phyloP scores from a whole-genome alignment of 2,329 filamentous ascomycete species.

The Cytospora piceicola region DNA sequence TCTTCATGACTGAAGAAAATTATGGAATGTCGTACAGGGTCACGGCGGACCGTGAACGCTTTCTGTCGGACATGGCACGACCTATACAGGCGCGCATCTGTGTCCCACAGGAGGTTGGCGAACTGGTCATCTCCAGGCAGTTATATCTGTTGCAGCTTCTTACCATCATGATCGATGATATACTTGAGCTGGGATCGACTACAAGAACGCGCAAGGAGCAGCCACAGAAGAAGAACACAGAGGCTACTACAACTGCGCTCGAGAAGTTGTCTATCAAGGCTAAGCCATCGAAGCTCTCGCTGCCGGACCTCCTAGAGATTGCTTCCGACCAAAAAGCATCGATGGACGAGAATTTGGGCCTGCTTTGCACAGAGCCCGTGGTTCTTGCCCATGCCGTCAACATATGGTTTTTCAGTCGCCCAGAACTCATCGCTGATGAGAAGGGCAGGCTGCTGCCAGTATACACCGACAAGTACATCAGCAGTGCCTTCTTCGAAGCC shows the following conservation, averaged over 20 bases:
- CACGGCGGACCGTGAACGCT: conserved; percentile 32
- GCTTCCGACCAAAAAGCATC: conserved; percentile 41
- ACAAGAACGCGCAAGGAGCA: conserved; percentile 34
- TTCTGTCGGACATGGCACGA: conserved; percentile 33
- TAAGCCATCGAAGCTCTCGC: conserved; percentile 36
- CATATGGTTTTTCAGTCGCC: conserved; percentile 44
- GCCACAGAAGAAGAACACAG: conserved; percentile 40
- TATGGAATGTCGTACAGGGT: conserved; percentile 46
- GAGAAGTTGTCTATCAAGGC: conserved; percentile 40
- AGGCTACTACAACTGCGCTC: conserved; percentile 38
- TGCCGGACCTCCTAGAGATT: conserved; percentile 39
- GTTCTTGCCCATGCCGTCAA: conserved; percentile 43
- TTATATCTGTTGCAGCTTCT: conserved; percentile 42
- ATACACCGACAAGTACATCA: conserved; percentile 48
- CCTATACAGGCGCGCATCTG: conserved; percentile 35
- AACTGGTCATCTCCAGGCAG: conserved; percentile 48
- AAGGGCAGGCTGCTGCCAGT: conserved; percentile 45
- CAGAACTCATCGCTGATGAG: conserved; percentile 50
- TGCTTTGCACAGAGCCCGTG: conserved; percentile 41
- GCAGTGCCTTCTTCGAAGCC: conserved; percentile 46
- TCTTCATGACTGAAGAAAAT: conserved; percentile 45
- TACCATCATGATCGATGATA: conserved; percentile 47
- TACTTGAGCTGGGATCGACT: conserved; percentile 45
- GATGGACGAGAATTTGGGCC: conserved; percentile 41
- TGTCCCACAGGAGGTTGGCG: conserved; percentile 38